Base-by-base conservation (phyloP, 78 protist genomes). In the Monosiga brevicollis region DNA sequence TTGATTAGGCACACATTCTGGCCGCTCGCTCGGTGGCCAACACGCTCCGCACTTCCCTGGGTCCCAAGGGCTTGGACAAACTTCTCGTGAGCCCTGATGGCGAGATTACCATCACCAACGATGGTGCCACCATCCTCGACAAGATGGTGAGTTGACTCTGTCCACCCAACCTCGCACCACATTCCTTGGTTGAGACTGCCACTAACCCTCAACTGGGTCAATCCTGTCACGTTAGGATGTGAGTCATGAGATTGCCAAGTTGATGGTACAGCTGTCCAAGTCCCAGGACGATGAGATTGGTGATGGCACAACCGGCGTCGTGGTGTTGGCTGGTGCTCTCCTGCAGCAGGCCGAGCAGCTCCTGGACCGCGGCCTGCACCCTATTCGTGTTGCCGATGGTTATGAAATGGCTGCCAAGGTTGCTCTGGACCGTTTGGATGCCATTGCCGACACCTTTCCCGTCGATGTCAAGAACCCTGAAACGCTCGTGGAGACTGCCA, bases 291-390 rank as follows among this genome's bases (percentile, higher is more conserved):
- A 92, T 70, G 99, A 98, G 88, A 96, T 97, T 78, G 99, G 99
- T 75, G 99, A 97, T 82, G 99, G 99, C 35, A 98, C 99, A 32
- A 98, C 99, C 3, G 97, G 98, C n/a, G 99, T 98, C 9, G 99
- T 98, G 43, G 99, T 98, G 23, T 84, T 98, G 29, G 99, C 99
- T 0, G 99, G 99, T 23, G 95, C 99, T 20, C 92, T 98, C 55
- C 90, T 98, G 15, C 98, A 98, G 84, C 96, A 96, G 73, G 98
- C 99, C 3, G 96, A 92, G 82, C 3, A 70, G 1, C 90, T 97
- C 20, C 87, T 97, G 25, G 98, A 96, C 84, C 81, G 88, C 72
- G 99, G 99, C 37, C 91, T 99, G 42, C 99, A 99, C 84, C 98
- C 99, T 23, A 92, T 93, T 80, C 90, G 98, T 36, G 80, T 97